Conservation (phyloP, 1,284 basidiomycete genomes). For the Moniliella sp. region DNA sequence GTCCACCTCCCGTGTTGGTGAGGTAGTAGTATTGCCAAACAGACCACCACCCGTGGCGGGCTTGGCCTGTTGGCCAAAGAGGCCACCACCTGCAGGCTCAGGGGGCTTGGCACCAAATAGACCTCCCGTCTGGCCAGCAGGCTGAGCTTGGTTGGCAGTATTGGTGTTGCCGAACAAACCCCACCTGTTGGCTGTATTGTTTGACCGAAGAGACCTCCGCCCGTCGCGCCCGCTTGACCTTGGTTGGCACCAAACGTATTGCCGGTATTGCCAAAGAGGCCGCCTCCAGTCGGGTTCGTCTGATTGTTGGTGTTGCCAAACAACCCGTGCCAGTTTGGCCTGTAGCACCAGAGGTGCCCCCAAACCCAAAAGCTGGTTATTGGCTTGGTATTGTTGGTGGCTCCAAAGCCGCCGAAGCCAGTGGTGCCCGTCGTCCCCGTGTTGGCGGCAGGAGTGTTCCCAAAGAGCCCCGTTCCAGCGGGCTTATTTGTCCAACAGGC, state of each 20-base stretch:
- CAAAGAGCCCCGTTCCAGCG: not conserved
- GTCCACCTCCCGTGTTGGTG: not conserved
- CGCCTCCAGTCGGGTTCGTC: slow-evolving; percentile 9
- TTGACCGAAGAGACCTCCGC: slow-evolving; percentile 17
- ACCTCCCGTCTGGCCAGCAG: not conserved
- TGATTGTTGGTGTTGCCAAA: slow-evolving; percentile 15
- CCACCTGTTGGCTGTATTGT: no score
- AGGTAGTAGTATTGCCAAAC: not conserved
- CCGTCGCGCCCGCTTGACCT: slow-evolving; percentile 6
- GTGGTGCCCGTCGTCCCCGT: slow-evolving; percentile 25
- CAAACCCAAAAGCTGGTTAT: no score
- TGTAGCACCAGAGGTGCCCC: no score
- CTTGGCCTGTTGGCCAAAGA: not conserved
- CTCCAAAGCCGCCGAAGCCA: slow-evolving; percentile 16
- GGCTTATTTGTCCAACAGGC: no score
- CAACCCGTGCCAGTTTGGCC: no score
- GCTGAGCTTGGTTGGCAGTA: not conserved
- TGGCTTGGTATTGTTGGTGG: no score
- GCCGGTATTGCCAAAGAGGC: no score
- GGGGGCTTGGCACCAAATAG: slow-evolving; percentile 1
- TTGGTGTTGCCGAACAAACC: not conserved
- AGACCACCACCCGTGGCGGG: not conserved
- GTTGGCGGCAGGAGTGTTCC: slow-evolving; percentile 1
- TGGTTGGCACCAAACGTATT: no score
- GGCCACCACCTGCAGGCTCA: not conserved